Conservation (phyloP, 2,329 filamentous ascomycete species). For the Penicillium corylophilum region DNA sequence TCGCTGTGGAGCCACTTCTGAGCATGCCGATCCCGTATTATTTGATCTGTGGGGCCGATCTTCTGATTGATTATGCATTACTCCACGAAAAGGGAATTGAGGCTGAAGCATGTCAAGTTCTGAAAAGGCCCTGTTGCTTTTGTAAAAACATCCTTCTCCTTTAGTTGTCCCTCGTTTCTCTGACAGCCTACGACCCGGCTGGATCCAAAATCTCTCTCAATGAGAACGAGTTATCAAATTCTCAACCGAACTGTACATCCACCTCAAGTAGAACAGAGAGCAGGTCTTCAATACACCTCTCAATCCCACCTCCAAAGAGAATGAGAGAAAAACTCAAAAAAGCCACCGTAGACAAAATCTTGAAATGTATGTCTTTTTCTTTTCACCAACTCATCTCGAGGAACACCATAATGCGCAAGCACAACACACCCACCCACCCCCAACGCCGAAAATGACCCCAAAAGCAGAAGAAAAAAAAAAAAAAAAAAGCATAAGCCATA, state of each 20-base stretch:
- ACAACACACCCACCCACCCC: neutral
- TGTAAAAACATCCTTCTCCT: neutral
- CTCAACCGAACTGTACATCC: neutral
- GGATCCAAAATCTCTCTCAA: neutral
- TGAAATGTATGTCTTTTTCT: conserved; percentile 7
- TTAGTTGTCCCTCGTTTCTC: neutral
- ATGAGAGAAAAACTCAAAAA: neutral
- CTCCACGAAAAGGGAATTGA: neutral
- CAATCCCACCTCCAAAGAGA: neutral
- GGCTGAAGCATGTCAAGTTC: neutral
- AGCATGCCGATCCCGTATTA: neutral
- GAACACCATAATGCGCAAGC: neutral
- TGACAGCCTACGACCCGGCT: neutral
- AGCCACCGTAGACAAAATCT: neutral
- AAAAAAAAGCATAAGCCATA: conserved; percentile 1
- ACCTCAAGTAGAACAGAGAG: neutral
- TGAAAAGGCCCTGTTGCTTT: neutral
- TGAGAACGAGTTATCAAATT: neutral
- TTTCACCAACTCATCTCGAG: neutral
- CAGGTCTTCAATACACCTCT: neutral
- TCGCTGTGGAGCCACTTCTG: neutral
- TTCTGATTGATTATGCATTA: neutral
- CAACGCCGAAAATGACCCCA: conserved; percentile 1
- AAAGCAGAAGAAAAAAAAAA: neutral
- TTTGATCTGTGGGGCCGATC: neutral